phyloP scores from a whole-genome alignment of 345 rosid genomes.

The Lepidium sativum region DNA sequence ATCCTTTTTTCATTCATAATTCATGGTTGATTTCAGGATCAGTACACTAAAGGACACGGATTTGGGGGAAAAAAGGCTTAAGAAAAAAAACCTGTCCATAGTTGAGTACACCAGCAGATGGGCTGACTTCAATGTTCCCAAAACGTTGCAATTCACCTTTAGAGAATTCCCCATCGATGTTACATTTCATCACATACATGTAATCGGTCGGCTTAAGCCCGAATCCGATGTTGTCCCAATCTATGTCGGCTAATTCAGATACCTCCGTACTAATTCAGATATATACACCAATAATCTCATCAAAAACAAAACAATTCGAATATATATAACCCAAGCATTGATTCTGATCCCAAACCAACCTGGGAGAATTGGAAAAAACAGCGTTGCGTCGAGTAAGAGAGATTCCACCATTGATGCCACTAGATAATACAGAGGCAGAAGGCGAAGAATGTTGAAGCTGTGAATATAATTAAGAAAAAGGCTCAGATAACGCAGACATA shows the following conservation, averaged over 20 bases:
- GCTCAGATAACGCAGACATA: not conserved
- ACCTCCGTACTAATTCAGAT: constrained; percentile 27
- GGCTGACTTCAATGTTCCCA: constrained; percentile 83
- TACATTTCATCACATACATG: constrained; percentile 72
- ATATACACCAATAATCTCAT: not conserved
- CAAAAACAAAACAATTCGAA: not conserved
- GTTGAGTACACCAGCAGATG: constrained; percentile 82
- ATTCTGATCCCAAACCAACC: not conserved
- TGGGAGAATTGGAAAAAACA: constrained; percentile 18
- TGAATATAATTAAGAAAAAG: not conserved
- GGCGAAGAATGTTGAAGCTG: constrained; percentile 33
- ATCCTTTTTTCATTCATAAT: not conserved
- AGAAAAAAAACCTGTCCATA: constrained; percentile 72
- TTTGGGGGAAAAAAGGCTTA: not conserved
- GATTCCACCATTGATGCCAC: constrained; percentile 15
- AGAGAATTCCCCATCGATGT: constrained; percentile 45
- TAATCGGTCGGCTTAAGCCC: constrained; percentile 66
- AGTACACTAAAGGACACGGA: not conserved
- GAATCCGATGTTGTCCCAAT: constrained; percentile 89
- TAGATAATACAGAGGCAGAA: constrained; percentile 4
- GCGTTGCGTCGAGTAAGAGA: constrained; percentile 31
- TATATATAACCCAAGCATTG: not conserved
- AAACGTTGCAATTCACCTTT: constrained; percentile 64
- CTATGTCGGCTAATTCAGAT: constrained; percentile 52
- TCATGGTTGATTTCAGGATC: not conserved